phyloP scores from a whole-genome alignment of 2,329 filamentous ascomycete genomes.

The Alternaria panax region DNA sequence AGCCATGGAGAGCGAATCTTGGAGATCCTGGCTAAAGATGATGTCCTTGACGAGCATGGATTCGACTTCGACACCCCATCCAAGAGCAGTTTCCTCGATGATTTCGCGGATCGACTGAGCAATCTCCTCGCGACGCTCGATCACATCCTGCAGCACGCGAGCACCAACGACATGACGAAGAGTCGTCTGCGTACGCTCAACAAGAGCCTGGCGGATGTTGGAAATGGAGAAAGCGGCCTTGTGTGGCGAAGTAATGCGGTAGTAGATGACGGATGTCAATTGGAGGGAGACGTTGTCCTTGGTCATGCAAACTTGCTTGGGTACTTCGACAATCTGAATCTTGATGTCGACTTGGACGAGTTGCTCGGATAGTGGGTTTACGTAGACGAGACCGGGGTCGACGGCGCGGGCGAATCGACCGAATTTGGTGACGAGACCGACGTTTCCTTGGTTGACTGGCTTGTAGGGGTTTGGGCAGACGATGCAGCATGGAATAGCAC shows the following conservation, averaged over 20 bases:
- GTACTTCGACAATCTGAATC: slow-evolving; percentile 98
- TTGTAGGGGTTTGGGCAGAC: slow-evolving; percentile 96
- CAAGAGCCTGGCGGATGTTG: slow-evolving; percentile 92
- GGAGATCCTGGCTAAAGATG: slow-evolving; percentile 92
- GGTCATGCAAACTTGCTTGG: slow-evolving; percentile 97
- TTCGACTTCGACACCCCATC: slow-evolving; percentile 96
- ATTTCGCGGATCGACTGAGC: slow-evolving; percentile 95
- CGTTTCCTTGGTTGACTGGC: slow-evolving; percentile 88
- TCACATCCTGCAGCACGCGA: slow-evolving; percentile 94
- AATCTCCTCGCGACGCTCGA: slow-evolving; percentile 96
- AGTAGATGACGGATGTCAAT: slow-evolving; percentile 97
- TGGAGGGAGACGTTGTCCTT: slow-evolving; percentile 98
- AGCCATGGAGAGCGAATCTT: slow-evolving; percentile 97
- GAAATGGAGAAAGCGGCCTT: slow-evolving; percentile 96
- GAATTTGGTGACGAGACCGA: slow-evolving; percentile 95
- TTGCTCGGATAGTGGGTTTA: slow-evolving; percentile 92
- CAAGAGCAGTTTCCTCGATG: slow-evolving; percentile 91
- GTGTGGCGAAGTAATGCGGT: slow-evolving; percentile 94
- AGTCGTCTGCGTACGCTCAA: slow-evolving; percentile 98
- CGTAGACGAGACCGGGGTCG: slow-evolving; percentile 94
- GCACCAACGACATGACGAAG: slow-evolving; percentile 96
- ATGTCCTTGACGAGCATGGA: slow-evolving; percentile 99
- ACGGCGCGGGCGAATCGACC: slow-evolving; percentile 94
- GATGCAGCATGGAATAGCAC: slow-evolving; percentile 90
- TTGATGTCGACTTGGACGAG: slow-evolving; percentile 96